Conservation (phyloP, 1,284 basidiomycete species). For the Pascua guehoae region DNA sequence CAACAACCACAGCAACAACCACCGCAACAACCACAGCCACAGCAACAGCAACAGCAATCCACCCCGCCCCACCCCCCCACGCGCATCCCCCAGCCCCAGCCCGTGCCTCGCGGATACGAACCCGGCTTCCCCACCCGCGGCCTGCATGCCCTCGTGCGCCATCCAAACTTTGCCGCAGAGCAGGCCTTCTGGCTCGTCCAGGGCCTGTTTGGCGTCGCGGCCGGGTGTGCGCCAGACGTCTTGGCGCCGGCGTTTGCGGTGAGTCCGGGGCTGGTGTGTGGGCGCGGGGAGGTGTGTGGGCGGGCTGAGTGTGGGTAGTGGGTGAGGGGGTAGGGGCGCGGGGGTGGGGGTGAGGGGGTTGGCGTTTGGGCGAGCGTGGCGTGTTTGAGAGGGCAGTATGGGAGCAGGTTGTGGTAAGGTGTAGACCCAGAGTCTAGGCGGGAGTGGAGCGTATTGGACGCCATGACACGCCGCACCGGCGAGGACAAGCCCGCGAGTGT, state of each 20-base stretch:
- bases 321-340: too few species aligned
- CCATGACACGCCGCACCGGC: too few species aligned
- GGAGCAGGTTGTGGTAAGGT: too few species aligned
- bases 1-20: too few species aligned
- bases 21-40: too few species aligned
- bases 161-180: conserved; percentile 89
- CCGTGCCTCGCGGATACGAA: conserved; percentile 50
- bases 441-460: too few species aligned
- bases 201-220: conserved; percentile 34
- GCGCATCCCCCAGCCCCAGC: conserved; percentile 7
- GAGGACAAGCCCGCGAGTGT: too few species aligned
- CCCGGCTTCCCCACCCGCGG: conserved; percentile 82
- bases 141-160: conserved; percentile 78
- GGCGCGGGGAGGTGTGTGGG: background rate
- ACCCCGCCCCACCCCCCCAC: background rate
- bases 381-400: too few species aligned
- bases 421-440: too few species aligned
- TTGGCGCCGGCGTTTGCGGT: conserved; percentile 38
- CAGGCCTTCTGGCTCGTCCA: conserved; percentile 76
- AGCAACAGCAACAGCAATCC: background rate
- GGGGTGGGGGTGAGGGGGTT: too few species aligned
- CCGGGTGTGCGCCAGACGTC: conserved; percentile 13
- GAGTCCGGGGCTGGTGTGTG: conserved; percentile 9
- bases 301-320: too few species aligned
- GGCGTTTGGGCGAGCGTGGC: too few species aligned